Evolutionary conservation across 768 basidiomycete genomes (phyloP), one percentile per base, ranked within the genome.

Genomic region (Mycena rebaudengoi): DNA sequence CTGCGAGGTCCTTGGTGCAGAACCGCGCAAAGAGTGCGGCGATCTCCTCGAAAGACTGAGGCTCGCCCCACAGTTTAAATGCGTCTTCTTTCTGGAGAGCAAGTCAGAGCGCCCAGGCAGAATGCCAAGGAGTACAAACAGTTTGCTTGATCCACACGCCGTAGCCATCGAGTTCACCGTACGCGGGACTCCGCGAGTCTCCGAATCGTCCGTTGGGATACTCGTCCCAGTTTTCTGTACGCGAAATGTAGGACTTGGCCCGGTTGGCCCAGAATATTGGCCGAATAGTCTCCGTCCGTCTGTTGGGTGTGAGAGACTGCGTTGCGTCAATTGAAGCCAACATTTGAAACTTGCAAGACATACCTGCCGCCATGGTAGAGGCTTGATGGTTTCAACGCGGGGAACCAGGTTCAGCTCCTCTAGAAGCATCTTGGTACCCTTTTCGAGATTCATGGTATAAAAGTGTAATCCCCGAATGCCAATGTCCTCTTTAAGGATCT

Each of bases 241-340:
- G 91, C 8, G 94, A 94, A 45, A 99, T 83, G 75, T 99, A 99
- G 1, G 96, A 98, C 73, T 96, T 92, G 35, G 95, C 87, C 37
- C 97, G 86, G 79, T 99, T 99, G 13, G 98, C 95, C 96, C 97
- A 99, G 83, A 99, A 99, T 73, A 99, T 99, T 4, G 98, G 98
- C 32, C 98, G 91, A 66, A 97, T 99, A 48, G 87, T 91, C 78
- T 99, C 98, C 67, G 88, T 83, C 50, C 97, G 91, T 60, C 98
- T 86, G 73, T 86, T 94, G 20, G 96, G 95, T 2, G 97, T 99
- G 68, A 99, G 91, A 20, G 90, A 95, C 92, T 95, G 72, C 16
- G 55, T 41, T 43, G 56, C 20, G n/a, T n/a, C n/a, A n/a, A n/a
- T n/a, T 32, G 33, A 29, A 49, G 40, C 76, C 25, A 71, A 18